These are phyloP conservation scores for Beauveria pseudobassiana DNA, from an alignment of 2,329 filamentous ascomycete species.

Conservation along the genomic window DNA sequence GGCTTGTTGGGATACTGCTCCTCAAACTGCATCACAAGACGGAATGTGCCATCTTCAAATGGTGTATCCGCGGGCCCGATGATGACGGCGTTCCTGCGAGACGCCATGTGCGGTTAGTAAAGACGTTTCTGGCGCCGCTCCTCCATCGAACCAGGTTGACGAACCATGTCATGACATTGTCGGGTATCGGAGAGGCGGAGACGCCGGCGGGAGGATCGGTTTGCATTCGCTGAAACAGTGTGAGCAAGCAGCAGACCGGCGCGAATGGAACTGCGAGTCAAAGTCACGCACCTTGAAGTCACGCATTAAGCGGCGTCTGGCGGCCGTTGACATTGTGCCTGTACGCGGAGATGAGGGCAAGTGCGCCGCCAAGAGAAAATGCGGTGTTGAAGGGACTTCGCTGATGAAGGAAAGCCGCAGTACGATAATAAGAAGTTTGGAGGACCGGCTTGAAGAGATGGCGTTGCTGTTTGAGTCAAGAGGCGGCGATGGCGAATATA, in stretches of 20 bases:
- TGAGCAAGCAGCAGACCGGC: slow-evolving; percentile 14
- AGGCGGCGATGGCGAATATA: not conserved
- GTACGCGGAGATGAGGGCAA: slow-evolving; percentile 6
- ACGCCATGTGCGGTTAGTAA: not conserved
- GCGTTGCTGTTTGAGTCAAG: not conserved
- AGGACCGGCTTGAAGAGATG: not conserved
- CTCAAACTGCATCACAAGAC: slow-evolving; percentile 97
- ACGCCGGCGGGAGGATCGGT: slow-evolving; percentile 96
- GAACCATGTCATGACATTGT: slow-evolving; percentile 96
- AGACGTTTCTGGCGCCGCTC: not conserved
- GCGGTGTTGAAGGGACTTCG: not conserved
- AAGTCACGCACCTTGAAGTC: slow-evolving; percentile 80
- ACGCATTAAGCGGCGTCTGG: slow-evolving; percentile 92
- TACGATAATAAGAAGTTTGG: not conserved
- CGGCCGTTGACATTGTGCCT: slow-evolving; percentile 70
- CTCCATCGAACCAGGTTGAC: slow-evolving; percentile 17
- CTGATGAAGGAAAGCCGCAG: not conserved
- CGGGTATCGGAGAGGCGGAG: slow-evolving; percentile 88
- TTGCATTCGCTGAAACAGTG: slow-evolving; percentile 75
- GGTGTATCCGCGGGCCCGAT: slow-evolving; percentile 95
- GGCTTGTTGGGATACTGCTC: slow-evolving; percentile 99
- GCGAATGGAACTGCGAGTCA: slow-evolving; percentile 14
- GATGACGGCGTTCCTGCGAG: slow-evolving; percentile 87
- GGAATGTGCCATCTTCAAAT: slow-evolving; percentile 96
- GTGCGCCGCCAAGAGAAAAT: not conserved